Conservation (phyloP, 2,329 filamentous ascomycete genomes). For the Cryphonectria nitschkei region DNA sequence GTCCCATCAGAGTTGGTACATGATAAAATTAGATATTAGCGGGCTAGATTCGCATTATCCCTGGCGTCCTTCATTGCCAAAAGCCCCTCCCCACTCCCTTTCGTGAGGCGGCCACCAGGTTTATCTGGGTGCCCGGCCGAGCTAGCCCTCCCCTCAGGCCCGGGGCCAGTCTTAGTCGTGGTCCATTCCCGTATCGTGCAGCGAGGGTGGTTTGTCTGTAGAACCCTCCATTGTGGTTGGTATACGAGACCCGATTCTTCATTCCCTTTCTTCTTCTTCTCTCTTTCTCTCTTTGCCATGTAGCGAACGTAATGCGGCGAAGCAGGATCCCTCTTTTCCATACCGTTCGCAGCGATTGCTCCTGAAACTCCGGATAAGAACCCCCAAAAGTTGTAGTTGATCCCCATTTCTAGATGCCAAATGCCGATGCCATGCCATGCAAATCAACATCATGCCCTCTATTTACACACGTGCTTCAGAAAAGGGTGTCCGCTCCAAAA, state of each 20-base stretch:
- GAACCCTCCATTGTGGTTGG: slow-evolving; percentile 32
- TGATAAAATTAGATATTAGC: slow-evolving; percentile 47
- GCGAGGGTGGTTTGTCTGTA: slow-evolving; percentile 24
- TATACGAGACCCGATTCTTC: slow-evolving; percentile 14
- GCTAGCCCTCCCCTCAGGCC: slow-evolving; percentile 40
- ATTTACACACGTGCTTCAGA: slow-evolving; percentile 49
- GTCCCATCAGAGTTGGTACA: slow-evolving; percentile 38
- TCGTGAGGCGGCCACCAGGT: slow-evolving; percentile 17
- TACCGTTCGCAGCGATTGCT: slow-evolving; percentile 44
- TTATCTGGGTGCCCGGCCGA: slow-evolving; percentile 32
- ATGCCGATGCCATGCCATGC: slow-evolving; percentile 53
- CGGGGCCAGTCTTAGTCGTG: slow-evolving; percentile 33
- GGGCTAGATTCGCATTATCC: slow-evolving; percentile 38
- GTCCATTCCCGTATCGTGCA: slow-evolving; percentile 24
- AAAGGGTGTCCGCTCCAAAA: slow-evolving; percentile 33
- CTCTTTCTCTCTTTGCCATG: slow-evolving; percentile 33
- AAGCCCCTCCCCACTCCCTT: slow-evolving; percentile 14
- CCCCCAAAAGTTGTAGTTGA: slow-evolving; percentile 32
- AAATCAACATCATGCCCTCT: slow-evolving; percentile 53
- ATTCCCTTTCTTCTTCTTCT: slow-evolving; percentile 33
- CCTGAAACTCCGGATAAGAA: slow-evolving; percentile 51
- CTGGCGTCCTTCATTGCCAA: slow-evolving; percentile 17
- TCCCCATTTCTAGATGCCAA: slow-evolving; percentile 51
- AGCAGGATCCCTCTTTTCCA: slow-evolving; percentile 39
- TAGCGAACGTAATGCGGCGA: slow-evolving; percentile 51